Evolutionary conservation across 305 asterid genomes (phyloP).

Genomic region (Solanum hybrid): DNA sequence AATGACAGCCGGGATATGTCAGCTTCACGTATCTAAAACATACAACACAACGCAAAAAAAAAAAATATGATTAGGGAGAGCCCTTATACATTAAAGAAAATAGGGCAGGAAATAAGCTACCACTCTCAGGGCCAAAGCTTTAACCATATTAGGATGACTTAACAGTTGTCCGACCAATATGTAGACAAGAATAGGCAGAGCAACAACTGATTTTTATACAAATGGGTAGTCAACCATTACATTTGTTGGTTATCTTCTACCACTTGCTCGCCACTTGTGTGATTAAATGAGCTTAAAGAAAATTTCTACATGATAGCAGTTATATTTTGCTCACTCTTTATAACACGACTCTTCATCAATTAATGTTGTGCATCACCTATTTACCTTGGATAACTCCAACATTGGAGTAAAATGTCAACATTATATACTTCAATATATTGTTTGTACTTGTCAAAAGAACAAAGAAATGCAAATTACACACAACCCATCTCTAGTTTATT

Average conservation of each 20-base stretch:
- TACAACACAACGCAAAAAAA: conserved; percentile 9
- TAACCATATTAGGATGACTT: neutral
- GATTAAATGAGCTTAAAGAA: neutral
- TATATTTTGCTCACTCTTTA: neutral
- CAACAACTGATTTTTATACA: neutral
- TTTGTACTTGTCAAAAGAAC: neutral
- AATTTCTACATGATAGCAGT: neutral
- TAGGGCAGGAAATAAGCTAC: neutral
- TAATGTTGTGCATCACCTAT: neutral
- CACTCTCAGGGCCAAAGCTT: neutral
- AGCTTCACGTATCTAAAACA: conserved; percentile 88
- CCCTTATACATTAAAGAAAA: neutral
- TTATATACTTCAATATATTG: neutral
- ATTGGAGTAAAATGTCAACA: neutral
- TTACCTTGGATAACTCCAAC: neutral
- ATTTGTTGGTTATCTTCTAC: neutral
- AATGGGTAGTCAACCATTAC: neutral
- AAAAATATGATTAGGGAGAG: neutral
- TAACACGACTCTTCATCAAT: neutral
- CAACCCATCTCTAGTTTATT: neutral
- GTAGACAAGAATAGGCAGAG: neutral
- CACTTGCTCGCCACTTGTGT: neutral
- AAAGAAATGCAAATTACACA: neutral
- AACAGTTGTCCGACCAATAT: neutral
- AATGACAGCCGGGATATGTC: conserved; percentile 93